Percentiles rank a stretch among this genome's conserved stretches.
These are phyloP conservation scores for Acanthamoeba lenticulata DNA, from an alignment of 208 protist genomes.

Conservation along the genomic window DNA sequence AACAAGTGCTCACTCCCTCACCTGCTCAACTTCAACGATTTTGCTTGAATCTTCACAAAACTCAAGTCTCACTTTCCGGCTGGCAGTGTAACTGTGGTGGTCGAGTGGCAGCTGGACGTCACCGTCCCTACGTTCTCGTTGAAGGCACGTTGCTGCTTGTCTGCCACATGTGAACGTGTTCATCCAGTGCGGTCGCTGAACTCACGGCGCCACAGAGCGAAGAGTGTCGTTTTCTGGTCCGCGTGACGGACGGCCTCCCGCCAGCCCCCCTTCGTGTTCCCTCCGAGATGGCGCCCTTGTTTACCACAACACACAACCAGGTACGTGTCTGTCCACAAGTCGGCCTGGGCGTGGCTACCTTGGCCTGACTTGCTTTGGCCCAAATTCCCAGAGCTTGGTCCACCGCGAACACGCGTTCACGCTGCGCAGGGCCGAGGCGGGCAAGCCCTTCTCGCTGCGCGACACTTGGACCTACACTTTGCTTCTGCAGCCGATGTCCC, in stretches of 20 bases:
- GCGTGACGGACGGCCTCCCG: not conserved
- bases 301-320: not conserved
- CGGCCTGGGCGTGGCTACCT: not conserved
- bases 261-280: not conserved
- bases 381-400: not conserved
- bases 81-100: not conserved
- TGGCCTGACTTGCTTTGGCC: too few relatives aligned
- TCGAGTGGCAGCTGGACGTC: not conserved
- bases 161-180: not conserved
- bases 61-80: too few relatives aligned
- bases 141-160: not conserved
- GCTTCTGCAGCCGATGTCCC: not conserved
- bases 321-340: too few relatives aligned
- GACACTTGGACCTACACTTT: not conserved
- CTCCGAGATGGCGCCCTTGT: not conserved
- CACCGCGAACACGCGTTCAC: not conserved
- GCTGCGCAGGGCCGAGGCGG: too few relatives aligned
- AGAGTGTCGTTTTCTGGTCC: not conserved
- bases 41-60: not conserved
- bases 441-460: not conserved
- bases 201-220: not conserved
- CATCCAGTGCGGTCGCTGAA: not conserved
- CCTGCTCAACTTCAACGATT: not conserved
- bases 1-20: not conserved
- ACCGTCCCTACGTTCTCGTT: not conserved